Percentiles rank a stretch among this genome's conserved stretches.
Evolutionary conservation across 768 basidiomycete species (phyloP).

Genomic region (Clavaria fumosa): DNA sequence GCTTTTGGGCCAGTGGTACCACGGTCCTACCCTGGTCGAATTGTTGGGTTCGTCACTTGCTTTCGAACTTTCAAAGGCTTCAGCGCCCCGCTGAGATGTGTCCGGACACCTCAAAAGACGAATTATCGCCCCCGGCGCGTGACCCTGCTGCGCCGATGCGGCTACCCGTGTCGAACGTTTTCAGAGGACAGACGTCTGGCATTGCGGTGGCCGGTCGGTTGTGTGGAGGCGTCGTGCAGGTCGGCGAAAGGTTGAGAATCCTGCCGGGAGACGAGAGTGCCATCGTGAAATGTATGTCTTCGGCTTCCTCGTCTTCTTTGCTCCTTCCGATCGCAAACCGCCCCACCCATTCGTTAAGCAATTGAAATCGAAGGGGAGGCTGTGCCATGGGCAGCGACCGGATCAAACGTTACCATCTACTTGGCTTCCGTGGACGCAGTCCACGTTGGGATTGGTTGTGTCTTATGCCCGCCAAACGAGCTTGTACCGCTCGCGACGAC

Average conservation of each 20-base stretch:
- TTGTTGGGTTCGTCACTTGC: slow-evolving; percentile 44
- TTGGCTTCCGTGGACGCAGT: slow-evolving; percentile 75
- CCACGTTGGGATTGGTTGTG: slow-evolving; percentile 75
- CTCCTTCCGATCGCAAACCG: neutral
- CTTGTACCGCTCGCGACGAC: slow-evolving; percentile 59
- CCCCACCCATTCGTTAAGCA: slow-evolving; percentile 33
- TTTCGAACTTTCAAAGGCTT: neutral
- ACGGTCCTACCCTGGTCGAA: slow-evolving; percentile 72
- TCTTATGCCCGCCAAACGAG: slow-evolving; percentile 63
- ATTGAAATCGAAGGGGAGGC: slow-evolving; percentile 72
- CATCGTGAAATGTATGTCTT: slow-evolving; percentile 46
- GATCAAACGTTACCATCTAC: slow-evolving; percentile 77
- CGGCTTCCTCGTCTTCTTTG: neutral
- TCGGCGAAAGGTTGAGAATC: slow-evolving; percentile 76
- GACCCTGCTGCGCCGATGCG: slow-evolving; percentile 67
- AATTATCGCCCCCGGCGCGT: slow-evolving; percentile 64
- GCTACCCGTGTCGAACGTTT: slow-evolving; percentile 88
- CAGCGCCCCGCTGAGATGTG: slow-evolving; percentile 1
- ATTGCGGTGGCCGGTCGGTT: slow-evolving; percentile 72
- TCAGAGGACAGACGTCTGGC: slow-evolving; percentile 72
- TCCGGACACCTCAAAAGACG: slow-evolving; percentile 32
- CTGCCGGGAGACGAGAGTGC: slow-evolving; percentile 88
- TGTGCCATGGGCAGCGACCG: slow-evolving; percentile 80
- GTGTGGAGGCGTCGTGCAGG: slow-evolving; percentile 79
- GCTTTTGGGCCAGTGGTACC: slow-evolving; percentile 59